Base-by-base conservation (phyloP, 495 filamentous ascomycete species). In the Bacidia gigantensis region DNA sequence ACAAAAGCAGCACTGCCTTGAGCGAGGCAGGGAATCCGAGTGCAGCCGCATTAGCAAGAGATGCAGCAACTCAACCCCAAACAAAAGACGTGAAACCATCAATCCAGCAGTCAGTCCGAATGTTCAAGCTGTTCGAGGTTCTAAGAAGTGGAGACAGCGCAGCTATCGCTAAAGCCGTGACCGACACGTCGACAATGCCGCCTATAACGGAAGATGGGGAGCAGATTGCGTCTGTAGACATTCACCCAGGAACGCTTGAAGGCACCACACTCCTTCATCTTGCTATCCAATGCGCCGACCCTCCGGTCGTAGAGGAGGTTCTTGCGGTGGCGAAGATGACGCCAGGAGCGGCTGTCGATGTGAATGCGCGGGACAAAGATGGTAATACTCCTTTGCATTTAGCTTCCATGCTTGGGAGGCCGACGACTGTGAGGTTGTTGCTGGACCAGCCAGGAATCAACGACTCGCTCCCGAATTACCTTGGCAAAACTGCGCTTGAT, bases 251-350 rank as follows among this genome's bases (percentile, higher is more conserved):
- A 2, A 66, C 69, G 9, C 54, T 89, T 17, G 85, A 88, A 40
- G 87, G 89, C 38, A 92, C 89, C 1, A 87, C 86, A 0, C 81
- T 95, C 39, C 73, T 98, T 14, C 93, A 97, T 65, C 71, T 98
- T 48, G 89, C 92, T 23, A 86, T 96, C n/a, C 92, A 97, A 64
- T 98, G 92, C 60, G 93, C 93, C 17, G 89, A 97, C 60, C 76
- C 83, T 23, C 82, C 85, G n/a, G 88, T 98, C 11, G 82, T 98
- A n/a, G 93, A 98, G 66, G 95, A 86, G 58, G 82, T 97, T 7
- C 68, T 98, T 21, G 89, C 88, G 3, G 76, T 81, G 44, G 80
- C 79, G 11, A 69, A 70, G 40, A 72, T 72, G 7, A 72, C 74
- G 10, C 68, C 60, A 20, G 70, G 68, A n/a, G 64, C 69, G 17